A percentile compares a stretch with the other conserved stretches of the same genome.
Evolutionary conservation across 2,329 filamentous ascomycete species (phyloP).

Genomic region (Akanthomyces lecanii): DNA sequence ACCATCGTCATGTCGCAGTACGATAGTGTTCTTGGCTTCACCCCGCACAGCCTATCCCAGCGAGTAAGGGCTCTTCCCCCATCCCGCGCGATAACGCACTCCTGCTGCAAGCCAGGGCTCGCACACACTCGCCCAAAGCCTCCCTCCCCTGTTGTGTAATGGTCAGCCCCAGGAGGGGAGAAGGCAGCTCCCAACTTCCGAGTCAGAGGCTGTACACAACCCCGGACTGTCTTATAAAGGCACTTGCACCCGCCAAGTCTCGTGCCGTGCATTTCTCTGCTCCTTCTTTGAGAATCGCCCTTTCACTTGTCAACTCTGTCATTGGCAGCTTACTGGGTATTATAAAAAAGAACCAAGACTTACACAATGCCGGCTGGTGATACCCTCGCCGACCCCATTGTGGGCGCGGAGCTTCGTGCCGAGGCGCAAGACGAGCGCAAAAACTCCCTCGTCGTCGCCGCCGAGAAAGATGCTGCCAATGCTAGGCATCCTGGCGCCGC

Average conservation of each 20-base stretch:
- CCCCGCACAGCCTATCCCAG: background rate
- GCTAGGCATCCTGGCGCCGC: conserved; percentile 20
- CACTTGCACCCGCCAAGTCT: background rate
- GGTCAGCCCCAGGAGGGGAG: too few relatives aligned
- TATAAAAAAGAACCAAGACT: background rate
- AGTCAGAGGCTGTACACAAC: too few relatives aligned
- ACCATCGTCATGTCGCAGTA: background rate
- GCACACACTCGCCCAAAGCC: too few relatives aligned
- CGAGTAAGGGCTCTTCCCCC: too few relatives aligned
- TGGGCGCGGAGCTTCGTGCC: conserved; percentile 17
- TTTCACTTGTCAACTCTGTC: too few relatives aligned
- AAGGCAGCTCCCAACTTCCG: too few relatives aligned
- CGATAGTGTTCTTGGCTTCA: background rate
- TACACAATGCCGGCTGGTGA: conserved; percentile 18
- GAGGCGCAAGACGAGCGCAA: conserved; percentile 20
- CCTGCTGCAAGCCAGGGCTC: too few relatives aligned
- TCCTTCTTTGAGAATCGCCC: background rate
- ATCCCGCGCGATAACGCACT: too few relatives aligned
- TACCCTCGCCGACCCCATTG: conserved; percentile 28
- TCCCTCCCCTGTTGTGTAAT: too few relatives aligned
- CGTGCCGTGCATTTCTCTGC: background rate
- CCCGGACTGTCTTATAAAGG: too few relatives aligned
- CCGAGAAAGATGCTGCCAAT: background rate
- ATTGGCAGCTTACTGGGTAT: too few relatives aligned
- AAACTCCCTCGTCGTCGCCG: conserved; percentile 5